These are phyloP conservation scores for Alternaria triticina DNA, from an alignment of 2,329 filamentous ascomycete species.

Conservation along the genomic window DNA sequence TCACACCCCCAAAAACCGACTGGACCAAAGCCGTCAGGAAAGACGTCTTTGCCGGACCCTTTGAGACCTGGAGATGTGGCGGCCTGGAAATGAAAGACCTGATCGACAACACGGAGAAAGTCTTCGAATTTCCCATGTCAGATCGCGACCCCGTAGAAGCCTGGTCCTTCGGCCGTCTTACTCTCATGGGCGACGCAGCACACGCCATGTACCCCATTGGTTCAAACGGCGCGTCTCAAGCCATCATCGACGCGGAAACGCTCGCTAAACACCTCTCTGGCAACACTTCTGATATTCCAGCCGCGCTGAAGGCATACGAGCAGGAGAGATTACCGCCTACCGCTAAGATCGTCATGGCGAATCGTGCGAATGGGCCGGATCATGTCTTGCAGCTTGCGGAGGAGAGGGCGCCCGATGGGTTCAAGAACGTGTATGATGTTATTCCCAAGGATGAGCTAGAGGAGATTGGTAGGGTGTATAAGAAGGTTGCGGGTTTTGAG, in stretches of 20 bases:
- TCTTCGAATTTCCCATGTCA: slow-evolving; percentile 57
- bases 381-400: slow-evolving; percentile 56
- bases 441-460: slow-evolving; percentile 51
- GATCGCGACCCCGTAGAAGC: slow-evolving; percentile 51
- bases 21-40: slow-evolving; percentile 54
- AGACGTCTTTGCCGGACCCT: slow-evolving; percentile 49
- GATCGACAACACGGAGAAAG: slow-evolving; percentile 51
- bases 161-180: slow-evolving; percentile 46
- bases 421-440: slow-evolving; percentile 50
- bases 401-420: slow-evolving; percentile 51
- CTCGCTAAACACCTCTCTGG: slow-evolving; percentile 44
- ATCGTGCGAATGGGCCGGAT: slow-evolving; percentile 55
- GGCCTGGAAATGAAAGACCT: slow-evolving; percentile 52
- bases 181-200: slow-evolving; percentile 53
- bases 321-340: slow-evolving; percentile 51
- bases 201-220: slow-evolving; percentile 55
- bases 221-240: slow-evolving; percentile 53
- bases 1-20: slow-evolving; percentile 53
- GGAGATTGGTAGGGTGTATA: slow-evolving; percentile 45
- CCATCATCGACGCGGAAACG: slow-evolving; percentile 54
- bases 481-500: slow-evolving; percentile 55
- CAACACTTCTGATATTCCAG: slow-evolving; percentile 31
- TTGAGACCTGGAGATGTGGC: slow-evolving; percentile 52
- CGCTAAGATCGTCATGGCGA: slow-evolving; percentile 55
- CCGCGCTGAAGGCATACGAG: slow-evolving; percentile 50